Evolutionary conservation across 2,329 filamentous ascomycete species (phyloP).

Genomic region (Rachicladosporium sp.): DNA sequence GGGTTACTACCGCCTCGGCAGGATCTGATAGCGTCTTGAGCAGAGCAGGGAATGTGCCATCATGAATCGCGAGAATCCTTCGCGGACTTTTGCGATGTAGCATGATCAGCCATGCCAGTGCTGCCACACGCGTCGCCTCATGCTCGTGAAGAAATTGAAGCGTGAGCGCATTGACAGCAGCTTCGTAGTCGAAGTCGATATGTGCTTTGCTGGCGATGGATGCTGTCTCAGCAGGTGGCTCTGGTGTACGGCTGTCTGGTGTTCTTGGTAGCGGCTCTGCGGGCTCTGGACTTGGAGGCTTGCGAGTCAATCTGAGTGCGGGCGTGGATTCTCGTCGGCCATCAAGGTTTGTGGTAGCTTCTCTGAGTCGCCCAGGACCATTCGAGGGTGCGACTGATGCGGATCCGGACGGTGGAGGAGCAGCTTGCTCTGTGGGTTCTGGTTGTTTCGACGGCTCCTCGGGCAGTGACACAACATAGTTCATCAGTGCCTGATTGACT

Average conservation of each 20-base stretch:
- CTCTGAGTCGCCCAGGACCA: not conserved
- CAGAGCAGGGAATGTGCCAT: constrained; percentile 89
- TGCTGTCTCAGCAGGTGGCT: constrained; percentile 12
- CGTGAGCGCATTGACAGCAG: constrained; percentile 84
- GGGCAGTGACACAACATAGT: constrained; percentile 84
- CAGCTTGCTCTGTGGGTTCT: not conserved
- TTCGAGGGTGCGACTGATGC: not conserved
- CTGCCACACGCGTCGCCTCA: constrained; percentile 86
- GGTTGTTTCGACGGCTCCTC: constrained; percentile 37
- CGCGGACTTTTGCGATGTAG: constrained; percentile 86
- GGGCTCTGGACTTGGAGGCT: constrained; percentile 14
- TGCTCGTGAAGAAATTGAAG: constrained; percentile 92
- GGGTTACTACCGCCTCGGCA: constrained; percentile 87
- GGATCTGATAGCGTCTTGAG: constrained; percentile 94
- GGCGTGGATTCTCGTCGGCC: constrained; percentile 4
- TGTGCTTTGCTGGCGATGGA: constrained; percentile 28
- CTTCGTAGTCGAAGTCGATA: constrained; percentile 86
- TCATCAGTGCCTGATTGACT: constrained; percentile 83
- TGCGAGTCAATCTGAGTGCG: constrained; percentile 8
- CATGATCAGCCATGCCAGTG: constrained; percentile 95
- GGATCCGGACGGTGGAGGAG: not conserved
- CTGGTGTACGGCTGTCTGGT: constrained; percentile 18
- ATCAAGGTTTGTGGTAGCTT: too few species aligned
- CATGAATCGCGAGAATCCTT: constrained; percentile 82
- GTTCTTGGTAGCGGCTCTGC: constrained; percentile 11